Base-by-base conservation (phyloP, 73 alveolate species). In the Paramecium pentaurelia region DNA sequence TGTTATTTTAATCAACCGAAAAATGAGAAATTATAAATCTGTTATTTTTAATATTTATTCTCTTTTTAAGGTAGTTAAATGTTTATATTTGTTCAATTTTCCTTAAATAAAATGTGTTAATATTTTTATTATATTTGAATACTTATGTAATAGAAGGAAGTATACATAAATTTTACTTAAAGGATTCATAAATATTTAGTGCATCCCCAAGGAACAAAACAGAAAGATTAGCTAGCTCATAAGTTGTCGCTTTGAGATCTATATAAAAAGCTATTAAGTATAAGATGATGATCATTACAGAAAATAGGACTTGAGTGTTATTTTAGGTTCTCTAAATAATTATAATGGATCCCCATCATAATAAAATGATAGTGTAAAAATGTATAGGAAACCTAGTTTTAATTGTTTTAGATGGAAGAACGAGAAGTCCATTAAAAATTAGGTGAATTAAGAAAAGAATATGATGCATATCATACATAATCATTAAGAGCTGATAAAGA, bases 191-290 rank as follows among this genome's bases (percentile, higher is more conserved):
- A 3, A 25, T 32, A 64, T 64, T 11, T 10, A 34, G 28, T 10
- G 49, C n/a, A 64, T 64, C 84, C 16, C 84, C 84, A 8, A 64
- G 84, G 12, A 7, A 32, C 16, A 64, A 64, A 64, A 64, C 84
- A 32, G 47, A 64, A 32, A 64, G 87, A 37, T 73, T 37, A 16
- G 60, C 27, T 2, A 37, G 68, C 32, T 34, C 91, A 25, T 49
- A 80, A 36, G 71, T 28, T 20, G 90, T 83, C 1, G 94, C 94
- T 16, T 37, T 89, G 84, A 59, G 71, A 38, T 89, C 94, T 3
- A 89, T 89, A 25, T 45, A 89, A 30, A 89, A 71, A 89, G 94
- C 88, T 25, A 49, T 89, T 28, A 68, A 71, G 94, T 89, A 89
- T 18, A 14, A 4, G 25, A 51, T 12, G 7, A 40, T 37, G 3